These are phyloP conservation scores for Pseudozyma sp. DNA, from an alignment of 1,284 basidiomycete genomes.

Conservation along the genomic window DNA sequence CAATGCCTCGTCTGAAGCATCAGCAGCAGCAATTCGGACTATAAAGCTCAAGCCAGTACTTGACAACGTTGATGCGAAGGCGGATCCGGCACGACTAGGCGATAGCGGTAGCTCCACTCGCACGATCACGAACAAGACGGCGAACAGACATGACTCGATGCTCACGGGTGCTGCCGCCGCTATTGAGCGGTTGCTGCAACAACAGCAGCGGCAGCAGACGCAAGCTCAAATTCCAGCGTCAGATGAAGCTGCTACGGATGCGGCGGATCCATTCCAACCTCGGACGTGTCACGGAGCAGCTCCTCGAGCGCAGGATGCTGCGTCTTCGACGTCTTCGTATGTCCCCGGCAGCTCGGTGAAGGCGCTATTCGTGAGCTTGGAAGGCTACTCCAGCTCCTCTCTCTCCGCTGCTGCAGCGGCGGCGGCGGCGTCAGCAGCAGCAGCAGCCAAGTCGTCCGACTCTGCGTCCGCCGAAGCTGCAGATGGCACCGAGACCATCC, in stretches of 20 bases:
- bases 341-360: slow-evolving; percentile 36
- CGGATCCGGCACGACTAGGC: slow-evolving; percentile 6
- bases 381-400: slow-evolving; percentile 54
- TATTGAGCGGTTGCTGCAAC: slow-evolving; percentile 54
- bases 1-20: neutral
- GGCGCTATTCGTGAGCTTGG: slow-evolving; percentile 51
- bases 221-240: neutral
- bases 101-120: slow-evolving; percentile 13
- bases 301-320: neutral
- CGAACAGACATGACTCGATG: slow-evolving; percentile 20
- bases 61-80: slow-evolving; percentile 10
- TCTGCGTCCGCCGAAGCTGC: neutral
- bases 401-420: slow-evolving; percentile 10
- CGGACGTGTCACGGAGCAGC: neutral
- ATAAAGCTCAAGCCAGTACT: slow-evolving; percentile 20
- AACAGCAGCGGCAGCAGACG: slow-evolving; percentile 17
- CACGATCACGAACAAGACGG: neutral
- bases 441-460: neutral
- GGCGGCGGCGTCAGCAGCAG: neutral
- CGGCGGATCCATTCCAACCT: slow-evolving; percentile 13
- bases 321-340: neutral
- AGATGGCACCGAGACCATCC: slow-evolving; percentile 23
- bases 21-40: neutral
- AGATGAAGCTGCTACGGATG: neutral
- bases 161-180: slow-evolving; percentile 50